phyloP scores from a whole-genome alignment of 805 yeast genomes.

The Myxozyma sirexii region DNA sequence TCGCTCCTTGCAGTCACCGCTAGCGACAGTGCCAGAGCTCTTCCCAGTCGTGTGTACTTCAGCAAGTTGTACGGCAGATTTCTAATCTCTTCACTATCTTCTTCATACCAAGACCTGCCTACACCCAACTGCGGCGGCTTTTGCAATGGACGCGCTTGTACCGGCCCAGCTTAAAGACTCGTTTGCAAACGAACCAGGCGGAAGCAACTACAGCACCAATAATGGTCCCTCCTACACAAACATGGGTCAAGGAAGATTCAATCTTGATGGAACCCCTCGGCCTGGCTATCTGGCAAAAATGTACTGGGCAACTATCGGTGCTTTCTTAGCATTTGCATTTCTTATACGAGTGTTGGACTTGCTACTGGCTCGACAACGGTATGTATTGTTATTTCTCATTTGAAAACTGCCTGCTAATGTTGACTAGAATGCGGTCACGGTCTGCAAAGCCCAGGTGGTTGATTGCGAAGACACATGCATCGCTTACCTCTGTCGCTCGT shows the following conservation, averaged over 20 bases:
- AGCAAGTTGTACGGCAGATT: too few relatives aligned
- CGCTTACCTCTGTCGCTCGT: constrained; percentile 18
- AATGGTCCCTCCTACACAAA: constrained; percentile 10
- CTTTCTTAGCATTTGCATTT: constrained; percentile 28
- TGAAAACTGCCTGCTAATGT: background rate
- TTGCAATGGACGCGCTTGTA: background rate
- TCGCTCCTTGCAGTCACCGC: background rate
- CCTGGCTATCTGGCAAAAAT: constrained; percentile 38
- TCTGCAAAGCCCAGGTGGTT: constrained; percentile 16
- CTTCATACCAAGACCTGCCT: too few relatives aligned
- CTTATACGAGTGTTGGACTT: constrained; percentile 15
- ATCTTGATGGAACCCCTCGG: constrained; percentile 35
- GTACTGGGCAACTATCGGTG: constrained; percentile 37
- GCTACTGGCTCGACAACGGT: constrained; percentile 14
- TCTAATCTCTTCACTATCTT: too few relatives aligned
- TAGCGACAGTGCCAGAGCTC: too few relatives aligned
- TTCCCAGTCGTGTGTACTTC: too few relatives aligned
- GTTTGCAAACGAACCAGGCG: constrained; percentile 14
- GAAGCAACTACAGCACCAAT: constrained; percentile 3
- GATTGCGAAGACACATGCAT: constrained; percentile 9
- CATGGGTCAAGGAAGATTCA: constrained; percentile 31
- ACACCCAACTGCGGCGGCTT: too few relatives aligned
- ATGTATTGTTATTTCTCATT: background rate
- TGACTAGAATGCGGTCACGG: constrained; percentile 7
- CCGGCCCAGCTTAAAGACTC: constrained; percentile 2